Percentiles rank a stretch among this genome's conserved stretches.
phyloP scores from a whole-genome alignment of 2,329 filamentous ascomycete species.

The Ceratocystis eucalypticola region DNA sequence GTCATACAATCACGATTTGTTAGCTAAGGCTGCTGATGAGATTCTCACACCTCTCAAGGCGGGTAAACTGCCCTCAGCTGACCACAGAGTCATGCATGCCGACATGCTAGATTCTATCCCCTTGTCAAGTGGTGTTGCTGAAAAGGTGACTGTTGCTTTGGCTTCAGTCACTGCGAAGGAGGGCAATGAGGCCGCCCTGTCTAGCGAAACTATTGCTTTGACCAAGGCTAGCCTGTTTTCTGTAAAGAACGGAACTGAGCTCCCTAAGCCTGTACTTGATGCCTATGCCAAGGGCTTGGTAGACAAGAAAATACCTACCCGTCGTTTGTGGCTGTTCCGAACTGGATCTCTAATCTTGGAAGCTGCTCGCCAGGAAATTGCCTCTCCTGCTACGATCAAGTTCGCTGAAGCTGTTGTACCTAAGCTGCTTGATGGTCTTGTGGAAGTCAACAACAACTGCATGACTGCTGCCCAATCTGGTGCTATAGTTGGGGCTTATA shows the following conservation, averaged over 20 bases:
- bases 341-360: conserved; percentile 50
- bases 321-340: conserved; percentile 67
- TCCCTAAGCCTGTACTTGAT: conserved; percentile 56
- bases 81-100: conserved; percentile 71
- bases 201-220: conserved; percentile 60
- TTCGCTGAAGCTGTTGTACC: conserved; percentile 42
- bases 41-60: conserved; percentile 66
- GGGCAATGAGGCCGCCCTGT: conserved; percentile 70
- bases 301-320: conserved; percentile 70
- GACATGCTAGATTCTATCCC: conserved; percentile 61
- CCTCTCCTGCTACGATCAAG: conserved; percentile 16
- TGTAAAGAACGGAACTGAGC: conserved; percentile 43
- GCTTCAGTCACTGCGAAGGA: conserved; percentile 64
- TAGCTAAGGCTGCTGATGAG: conserved; percentile 63
- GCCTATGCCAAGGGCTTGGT: conserved; percentile 65
- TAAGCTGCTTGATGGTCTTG: conserved; percentile 55
- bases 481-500: conserved; percentile 64
- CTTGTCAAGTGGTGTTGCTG: conserved; percentile 46
- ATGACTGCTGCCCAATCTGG: conserved; percentile 68
- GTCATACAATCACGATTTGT: conserved; percentile 41
- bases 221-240: conserved; percentile 50
- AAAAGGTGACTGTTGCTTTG: conserved; percentile 53
- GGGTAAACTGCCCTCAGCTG: conserved; percentile 69
- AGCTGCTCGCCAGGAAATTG: conserved; percentile 32
- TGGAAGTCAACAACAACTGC: conserved; percentile 67